phyloP scores from a whole-genome alignment of 345 rosid species.

The Turritis glabra region DNA sequence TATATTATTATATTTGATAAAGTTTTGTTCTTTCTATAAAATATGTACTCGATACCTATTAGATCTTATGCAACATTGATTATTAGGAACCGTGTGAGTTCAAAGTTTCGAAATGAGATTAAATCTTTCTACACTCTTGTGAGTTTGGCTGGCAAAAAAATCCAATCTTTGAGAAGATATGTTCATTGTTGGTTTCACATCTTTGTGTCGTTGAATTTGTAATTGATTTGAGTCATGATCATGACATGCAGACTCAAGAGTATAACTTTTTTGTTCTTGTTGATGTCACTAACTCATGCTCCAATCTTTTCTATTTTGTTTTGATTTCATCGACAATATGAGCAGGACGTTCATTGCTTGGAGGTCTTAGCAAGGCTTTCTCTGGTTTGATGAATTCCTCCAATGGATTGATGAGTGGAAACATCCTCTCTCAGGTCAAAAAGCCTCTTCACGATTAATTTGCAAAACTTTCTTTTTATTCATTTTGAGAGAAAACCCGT shows the following conservation, averaged over 20 bases:
- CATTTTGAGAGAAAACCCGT: neutral
- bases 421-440: slow-evolving; percentile 48
- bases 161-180: no score
- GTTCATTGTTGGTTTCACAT: no score
- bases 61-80: neutral
- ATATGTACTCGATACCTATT: neutral
- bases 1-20: neutral
- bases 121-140: neutral
- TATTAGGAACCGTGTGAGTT: neutral
- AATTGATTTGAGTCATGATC: neutral
- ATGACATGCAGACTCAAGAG: neutral
- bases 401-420: slow-evolving; percentile 35
- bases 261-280: neutral
- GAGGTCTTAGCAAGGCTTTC: slow-evolving; percentile 46
- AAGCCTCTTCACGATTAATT: neutral
- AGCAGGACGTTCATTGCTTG: slow-evolving; percentile 44
- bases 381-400: slow-evolving; percentile 42
- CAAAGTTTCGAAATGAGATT: neutral
- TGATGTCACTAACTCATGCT: neutral
- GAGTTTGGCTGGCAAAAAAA: neutral
- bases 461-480: neutral
- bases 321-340: neutral
- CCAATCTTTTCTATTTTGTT: neutral
- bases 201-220: neutral
- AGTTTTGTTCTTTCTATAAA: neutral